Conservation (phyloP, 306 rosid species). For the Leucaena leucocephala region DNA sequence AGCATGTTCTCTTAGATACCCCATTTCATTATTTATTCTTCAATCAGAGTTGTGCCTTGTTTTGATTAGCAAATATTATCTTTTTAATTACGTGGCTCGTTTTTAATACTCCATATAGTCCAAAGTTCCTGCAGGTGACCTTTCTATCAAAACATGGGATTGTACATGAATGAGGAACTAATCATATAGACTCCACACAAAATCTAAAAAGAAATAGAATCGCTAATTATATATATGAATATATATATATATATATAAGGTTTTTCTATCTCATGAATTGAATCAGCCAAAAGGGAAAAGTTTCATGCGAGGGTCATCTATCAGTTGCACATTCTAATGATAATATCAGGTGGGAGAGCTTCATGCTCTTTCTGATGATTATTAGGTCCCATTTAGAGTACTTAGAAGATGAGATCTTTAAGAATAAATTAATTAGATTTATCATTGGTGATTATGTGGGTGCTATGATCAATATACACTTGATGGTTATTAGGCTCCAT, state of each 20-base stretch:
- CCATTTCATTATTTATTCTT: constrained; percentile 58
- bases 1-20: constrained; percentile 66
- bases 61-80: constrained; percentile 36
- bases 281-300: constrained; percentile 29
- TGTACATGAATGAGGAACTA: constrained; percentile 58
- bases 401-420: constrained; percentile 38
- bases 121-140: constrained; percentile 60
- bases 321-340: constrained; percentile 50
- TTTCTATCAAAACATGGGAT: constrained; percentile 45
- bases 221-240: constrained; percentile 20
- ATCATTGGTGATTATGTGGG: constrained; percentile 49
- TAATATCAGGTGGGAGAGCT: constrained; percentile 56
- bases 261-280: constrained; percentile 31
- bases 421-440: constrained; percentile 42
- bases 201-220: constrained; percentile 49
- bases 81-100: constrained; percentile 28
- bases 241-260: constrained; percentile 3
- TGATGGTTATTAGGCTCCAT: constrained; percentile 46
- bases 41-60: constrained; percentile 49
- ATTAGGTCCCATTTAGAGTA: constrained; percentile 30
- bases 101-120: constrained; percentile 51
- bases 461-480: constrained; percentile 43
- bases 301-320: constrained; percentile 29
- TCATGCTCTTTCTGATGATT: constrained; percentile 51
- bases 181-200: constrained; percentile 39